Evolutionary conservation across 2,329 filamentous ascomycete genomes (phyloP).

Genomic region (Microascus cirrosus): DNA sequence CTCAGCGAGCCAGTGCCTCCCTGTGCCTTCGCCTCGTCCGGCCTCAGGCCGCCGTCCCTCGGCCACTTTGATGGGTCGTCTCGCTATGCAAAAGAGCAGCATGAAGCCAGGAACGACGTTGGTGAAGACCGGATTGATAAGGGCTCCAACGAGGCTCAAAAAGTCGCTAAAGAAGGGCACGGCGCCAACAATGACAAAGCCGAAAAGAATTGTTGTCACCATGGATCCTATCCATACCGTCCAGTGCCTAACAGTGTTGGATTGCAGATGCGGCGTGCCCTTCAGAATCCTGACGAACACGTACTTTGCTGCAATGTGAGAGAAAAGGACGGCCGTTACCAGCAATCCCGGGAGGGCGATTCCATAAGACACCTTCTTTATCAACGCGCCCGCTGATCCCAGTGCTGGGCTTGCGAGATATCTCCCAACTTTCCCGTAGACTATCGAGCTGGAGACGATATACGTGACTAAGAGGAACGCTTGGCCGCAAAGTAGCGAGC

Average conservation of each 20-base stretch:
- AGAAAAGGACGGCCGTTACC: conserved; percentile 5
- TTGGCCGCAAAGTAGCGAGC: conserved; percentile 13
- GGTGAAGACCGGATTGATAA: too few relatives aligned
- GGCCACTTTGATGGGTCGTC: too few relatives aligned
- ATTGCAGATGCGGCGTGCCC: conserved; percentile 15
- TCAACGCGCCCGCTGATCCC: conserved; percentile 13
- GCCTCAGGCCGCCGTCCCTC: too few relatives aligned
- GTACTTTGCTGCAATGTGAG: conserved; percentile 14
- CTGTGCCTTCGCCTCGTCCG: too few relatives aligned
- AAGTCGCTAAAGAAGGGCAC: too few relatives aligned
- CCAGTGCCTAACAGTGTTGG: conserved; percentile 17
- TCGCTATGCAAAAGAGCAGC: too few relatives aligned
- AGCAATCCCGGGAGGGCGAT: conserved; percentile 16
- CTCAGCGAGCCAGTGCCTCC: too few relatives aligned
- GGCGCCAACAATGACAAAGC: too few relatives aligned
- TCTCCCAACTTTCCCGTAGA: conserved; percentile 17
- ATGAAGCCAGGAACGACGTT: too few relatives aligned
- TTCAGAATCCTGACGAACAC: conserved; percentile 17
- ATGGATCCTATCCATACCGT: conserved; percentile 11
- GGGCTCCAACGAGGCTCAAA: too few relatives aligned
- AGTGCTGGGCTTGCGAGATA: conserved; percentile 17
- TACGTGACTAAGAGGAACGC: conserved; percentile 15
- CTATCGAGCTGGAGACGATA: conserved; percentile 15
- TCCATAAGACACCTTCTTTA: conserved; percentile 20
- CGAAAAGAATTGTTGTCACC: too few relatives aligned